Conservation (phyloP, 179 eudicot genomes). For the Spinacia oleracea region DNA sequence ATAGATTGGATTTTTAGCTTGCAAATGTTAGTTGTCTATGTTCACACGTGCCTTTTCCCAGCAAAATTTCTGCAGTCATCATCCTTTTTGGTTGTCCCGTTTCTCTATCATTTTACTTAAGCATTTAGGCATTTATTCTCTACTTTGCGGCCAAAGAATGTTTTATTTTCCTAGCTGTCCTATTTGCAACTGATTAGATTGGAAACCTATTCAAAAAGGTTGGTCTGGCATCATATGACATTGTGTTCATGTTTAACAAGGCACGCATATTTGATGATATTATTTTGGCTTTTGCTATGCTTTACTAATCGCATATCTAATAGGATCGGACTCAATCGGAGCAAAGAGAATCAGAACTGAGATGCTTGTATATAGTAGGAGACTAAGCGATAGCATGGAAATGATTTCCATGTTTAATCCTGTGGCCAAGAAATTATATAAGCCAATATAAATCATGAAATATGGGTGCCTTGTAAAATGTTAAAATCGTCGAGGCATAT, state of each 20-base stretch:
- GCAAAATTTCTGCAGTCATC: background rate
- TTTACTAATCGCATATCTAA: background rate
- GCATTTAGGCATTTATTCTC: background rate
- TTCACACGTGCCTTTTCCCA: background rate
- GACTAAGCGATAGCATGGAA: background rate
- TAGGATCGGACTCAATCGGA: background rate
- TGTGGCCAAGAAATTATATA: background rate
- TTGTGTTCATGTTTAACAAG: background rate
- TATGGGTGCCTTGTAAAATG: background rate
- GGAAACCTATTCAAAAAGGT: background rate
- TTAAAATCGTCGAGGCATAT: background rate
- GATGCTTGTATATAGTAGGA: background rate
- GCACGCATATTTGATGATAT: too few relatives aligned
- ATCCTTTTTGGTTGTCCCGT: background rate
- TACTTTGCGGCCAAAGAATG: background rate
- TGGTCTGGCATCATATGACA: background rate
- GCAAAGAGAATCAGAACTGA: background rate
- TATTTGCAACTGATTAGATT: background rate
- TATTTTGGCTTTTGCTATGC: background rate
- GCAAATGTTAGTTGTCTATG: conserved; percentile 15
- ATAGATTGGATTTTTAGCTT: background rate
- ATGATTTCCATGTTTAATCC: background rate
- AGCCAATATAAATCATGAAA: background rate
- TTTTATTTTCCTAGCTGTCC: background rate
- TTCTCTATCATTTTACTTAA: background rate